Evolutionary conservation across 2,329 filamentous ascomycete species (phyloP), one percentile per base, ranked within the genome.

Genomic region (Exophiala viscosa): DNA sequence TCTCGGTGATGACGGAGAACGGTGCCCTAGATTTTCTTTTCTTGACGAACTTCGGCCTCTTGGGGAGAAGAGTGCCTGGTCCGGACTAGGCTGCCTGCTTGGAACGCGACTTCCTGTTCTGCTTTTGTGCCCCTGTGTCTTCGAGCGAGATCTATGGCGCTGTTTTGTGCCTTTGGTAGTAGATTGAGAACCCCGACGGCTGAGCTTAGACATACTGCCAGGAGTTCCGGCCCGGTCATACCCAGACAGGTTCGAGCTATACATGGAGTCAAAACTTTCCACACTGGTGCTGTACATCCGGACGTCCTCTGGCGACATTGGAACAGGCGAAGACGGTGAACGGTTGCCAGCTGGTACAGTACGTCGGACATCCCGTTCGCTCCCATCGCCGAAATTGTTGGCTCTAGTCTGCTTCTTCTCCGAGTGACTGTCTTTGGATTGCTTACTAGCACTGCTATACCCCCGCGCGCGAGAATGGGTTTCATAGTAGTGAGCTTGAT

Each of bases 291-390:
- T 70, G 55, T 74, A 76, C 40, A 67, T 65, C 45, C 71, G 65
- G 54, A 88, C 67, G 63, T 96, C 90, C 62, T 96, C 89, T 0
- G 90, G 90, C 2, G 91, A 95, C 91, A 96, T 96, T 2, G 91
- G 90, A 1, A 96, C 80, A 0, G 92, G 92, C 0, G 92, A 96
- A 1, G 90, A 95, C 1, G 92, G 92, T 1, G 92, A 96, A 17
- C 88, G 80, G 70, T 96, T 95, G 10, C 84, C 82, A 14, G 87
- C 82, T 65, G 84, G 86, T 57, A 86, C 90, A 59, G 84, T 86
- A 17, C 85, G 81, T 40, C 81, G 77, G 10, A 79, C 74, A 18
- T 78, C 79, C 57, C 88, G 81, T 15, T 87, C 88, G 52, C 88
- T 83, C 38, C 63, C 63, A 15, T 87, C 86, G 59, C 86, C 81